These are phyloP conservation scores for Ophiostoma perfectum DNA, from an alignment of 2,329 filamentous ascomycete genomes.

Conservation along the genomic window DNA sequence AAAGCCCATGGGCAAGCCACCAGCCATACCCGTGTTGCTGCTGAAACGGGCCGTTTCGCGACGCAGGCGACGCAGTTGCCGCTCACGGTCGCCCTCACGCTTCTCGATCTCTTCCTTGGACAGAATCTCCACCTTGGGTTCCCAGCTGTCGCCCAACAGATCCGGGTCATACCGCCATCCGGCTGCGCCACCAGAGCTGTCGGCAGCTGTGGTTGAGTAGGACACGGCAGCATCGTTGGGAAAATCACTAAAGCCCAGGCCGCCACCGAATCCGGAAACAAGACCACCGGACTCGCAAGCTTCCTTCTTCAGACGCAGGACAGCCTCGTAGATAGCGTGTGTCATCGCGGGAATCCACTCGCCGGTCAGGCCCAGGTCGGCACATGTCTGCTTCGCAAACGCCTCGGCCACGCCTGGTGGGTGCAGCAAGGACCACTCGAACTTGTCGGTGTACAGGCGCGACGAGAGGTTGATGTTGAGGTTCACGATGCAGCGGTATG, in stretches of 20 bases:
- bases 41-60: constrained; percentile 91
- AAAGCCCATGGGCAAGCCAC: constrained; percentile 59
- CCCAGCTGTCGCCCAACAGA: constrained; percentile 77
- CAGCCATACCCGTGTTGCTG: constrained; percentile 73
- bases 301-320: constrained; percentile 89
- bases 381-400: constrained; percentile 88
- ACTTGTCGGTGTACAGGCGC: constrained; percentile 90
- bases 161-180: constrained; percentile 97
- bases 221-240: constrained; percentile 74
- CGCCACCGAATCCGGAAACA: constrained; percentile 55
- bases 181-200: constrained; percentile 41
- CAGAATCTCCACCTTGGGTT: constrained; percentile 72
- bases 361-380: constrained; percentile 79
- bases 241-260: constrained; percentile 54
- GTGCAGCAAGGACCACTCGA: constrained; percentile 93
- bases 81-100: constrained; percentile 86
- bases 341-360: constrained; percentile 95
- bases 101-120: constrained; percentile 98
- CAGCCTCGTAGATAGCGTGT: constrained; percentile 94
- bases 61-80: constrained; percentile 78
- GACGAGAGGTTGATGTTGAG: constrained; percentile 89
- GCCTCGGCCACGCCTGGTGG: constrained; percentile 86
- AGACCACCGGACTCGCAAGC: constrained; percentile 87
- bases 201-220: constrained; percentile 17
- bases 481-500: constrained; percentile 86